Conservation (phyloP, 2,329 filamentous ascomycete species). For the Aspergillus proliferans region DNA sequence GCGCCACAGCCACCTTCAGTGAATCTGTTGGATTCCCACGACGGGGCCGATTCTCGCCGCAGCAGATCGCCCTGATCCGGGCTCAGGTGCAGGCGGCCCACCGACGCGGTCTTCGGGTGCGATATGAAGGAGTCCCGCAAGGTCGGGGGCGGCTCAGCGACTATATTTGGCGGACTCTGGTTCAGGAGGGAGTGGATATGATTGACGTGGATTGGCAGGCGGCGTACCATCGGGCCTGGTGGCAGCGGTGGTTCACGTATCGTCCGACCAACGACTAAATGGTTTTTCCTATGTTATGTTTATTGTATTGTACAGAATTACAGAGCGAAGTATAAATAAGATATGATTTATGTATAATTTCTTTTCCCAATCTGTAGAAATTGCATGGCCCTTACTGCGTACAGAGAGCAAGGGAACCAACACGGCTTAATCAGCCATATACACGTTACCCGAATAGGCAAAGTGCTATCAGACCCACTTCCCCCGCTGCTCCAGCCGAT, state of each 20-base stretch:
- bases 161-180: conserved; percentile 10
- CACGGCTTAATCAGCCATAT: neutral
- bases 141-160: conserved; percentile 3
- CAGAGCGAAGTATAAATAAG: neutral
- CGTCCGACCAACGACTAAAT: neutral
- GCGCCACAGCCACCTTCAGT: conserved; percentile 10
- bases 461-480: neutral
- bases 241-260: conserved; percentile 1
- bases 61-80: conserved; percentile 13
- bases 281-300: neutral
- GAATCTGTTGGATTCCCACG: conserved; percentile 9
- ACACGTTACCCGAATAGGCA: neutral
- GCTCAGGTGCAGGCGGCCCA: conserved; percentile 13
- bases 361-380: no score
- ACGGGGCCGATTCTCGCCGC: conserved; percentile 12
- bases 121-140: conserved; percentile 10
- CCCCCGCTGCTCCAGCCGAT: neutral
- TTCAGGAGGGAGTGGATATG: conserved; percentile 13
- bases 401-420: no score
- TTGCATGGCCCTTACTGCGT: no score
- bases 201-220: conserved; percentile 12
- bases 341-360: neutral
- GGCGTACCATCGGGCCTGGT: conserved; percentile 1
- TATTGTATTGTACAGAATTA: no score
- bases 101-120: conserved; percentile 8